Conservation (phyloP, 2,329 filamentous ascomycete species). For the Cordyceps cateniannulata region DNA sequence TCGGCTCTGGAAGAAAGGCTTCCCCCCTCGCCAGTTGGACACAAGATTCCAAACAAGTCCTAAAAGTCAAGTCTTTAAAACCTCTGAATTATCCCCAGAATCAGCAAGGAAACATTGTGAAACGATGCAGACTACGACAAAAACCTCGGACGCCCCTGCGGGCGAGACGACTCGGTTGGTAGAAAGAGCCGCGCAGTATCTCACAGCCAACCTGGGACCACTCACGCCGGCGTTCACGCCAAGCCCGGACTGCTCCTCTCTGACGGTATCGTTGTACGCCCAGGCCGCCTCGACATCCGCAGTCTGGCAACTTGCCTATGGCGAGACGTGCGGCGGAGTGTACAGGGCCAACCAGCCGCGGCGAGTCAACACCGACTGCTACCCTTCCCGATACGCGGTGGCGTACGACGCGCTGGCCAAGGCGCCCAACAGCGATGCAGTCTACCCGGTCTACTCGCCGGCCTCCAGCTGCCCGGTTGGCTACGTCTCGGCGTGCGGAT, state of each 20-base stretch:
- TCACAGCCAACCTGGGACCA: too few species aligned
- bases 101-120: too few species aligned
- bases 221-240: neutral
- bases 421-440: neutral
- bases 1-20: too few species aligned
- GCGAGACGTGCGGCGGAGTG: neutral
- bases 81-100: too few species aligned
- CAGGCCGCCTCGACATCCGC: neutral
- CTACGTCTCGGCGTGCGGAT: neutral
- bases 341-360: neutral
- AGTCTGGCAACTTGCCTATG: neutral
- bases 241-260: neutral
- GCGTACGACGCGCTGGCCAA: neutral
- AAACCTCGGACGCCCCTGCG: too few species aligned
- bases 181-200: too few species aligned
- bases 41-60: too few species aligned
- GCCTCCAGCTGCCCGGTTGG: neutral
- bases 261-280: neutral
- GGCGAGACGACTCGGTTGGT: too few species aligned
- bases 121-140: too few species aligned
- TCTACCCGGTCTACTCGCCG: neutral
- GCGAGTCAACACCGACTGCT: neutral
- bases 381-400: neutral
- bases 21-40: too few species aligned
- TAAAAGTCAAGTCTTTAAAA: too few species aligned